Conservation (phyloP, 169 alveolate genomes). For the Sarcocystis neurona region DNA sequence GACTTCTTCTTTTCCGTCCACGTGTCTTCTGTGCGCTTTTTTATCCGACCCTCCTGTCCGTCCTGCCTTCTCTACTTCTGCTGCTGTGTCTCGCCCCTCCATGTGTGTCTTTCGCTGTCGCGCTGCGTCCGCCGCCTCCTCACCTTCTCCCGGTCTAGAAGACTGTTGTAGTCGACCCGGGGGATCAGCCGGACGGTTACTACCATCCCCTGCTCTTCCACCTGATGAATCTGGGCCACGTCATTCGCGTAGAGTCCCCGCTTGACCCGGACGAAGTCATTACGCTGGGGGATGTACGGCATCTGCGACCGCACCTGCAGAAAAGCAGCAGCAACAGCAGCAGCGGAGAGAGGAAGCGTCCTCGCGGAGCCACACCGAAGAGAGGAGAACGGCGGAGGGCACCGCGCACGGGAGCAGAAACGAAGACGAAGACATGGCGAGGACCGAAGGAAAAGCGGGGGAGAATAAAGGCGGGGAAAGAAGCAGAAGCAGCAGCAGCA, state of each 20-base stretch:
- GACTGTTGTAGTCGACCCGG: slow-evolving; percentile 11
- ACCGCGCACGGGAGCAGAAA: not conserved
- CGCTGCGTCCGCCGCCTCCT: not conserved
- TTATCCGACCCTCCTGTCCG: no score
- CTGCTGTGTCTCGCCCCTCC: not conserved
- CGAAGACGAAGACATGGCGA: not conserved
- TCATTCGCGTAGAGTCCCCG: slow-evolving; percentile 50
- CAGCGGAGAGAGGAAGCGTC: no score
- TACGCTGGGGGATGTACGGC: slow-evolving; percentile 44
- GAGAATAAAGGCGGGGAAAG: not conserved
- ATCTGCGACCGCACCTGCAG: slow-evolving; percentile 17
- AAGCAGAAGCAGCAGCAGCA: no score
- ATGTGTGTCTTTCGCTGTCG: no score
- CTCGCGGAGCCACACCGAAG: not conserved
- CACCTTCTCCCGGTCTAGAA: slow-evolving; percentile 27
- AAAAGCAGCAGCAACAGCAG: not conserved
- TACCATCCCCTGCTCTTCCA: slow-evolving; percentile 39
- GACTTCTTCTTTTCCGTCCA: no score
- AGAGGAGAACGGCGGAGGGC: not conserved
- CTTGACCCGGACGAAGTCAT: slow-evolving; percentile 56
- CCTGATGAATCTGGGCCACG: slow-evolving; percentile 32
- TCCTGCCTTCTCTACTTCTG: no score
- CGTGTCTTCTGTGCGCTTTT: no score
- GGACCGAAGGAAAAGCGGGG: not conserved
- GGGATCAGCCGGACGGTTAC: slow-evolving; percentile 51